phyloP scores from a whole-genome alignment of 208 protist genomes.

The Cochliopodium minus region DNA sequence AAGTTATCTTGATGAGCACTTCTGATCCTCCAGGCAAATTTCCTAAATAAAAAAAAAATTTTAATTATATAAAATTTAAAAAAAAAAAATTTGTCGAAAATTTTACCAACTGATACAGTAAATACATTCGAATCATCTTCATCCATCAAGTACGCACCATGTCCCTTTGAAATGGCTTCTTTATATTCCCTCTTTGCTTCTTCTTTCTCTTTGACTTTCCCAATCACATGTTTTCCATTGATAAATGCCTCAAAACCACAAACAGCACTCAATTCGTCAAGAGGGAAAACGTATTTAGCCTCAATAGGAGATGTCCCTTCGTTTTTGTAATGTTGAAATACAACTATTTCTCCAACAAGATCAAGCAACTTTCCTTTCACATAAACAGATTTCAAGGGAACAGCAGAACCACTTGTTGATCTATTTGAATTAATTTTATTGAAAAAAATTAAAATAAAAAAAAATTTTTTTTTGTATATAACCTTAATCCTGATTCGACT shows the following conservation, averaged over 20 bases:
- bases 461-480: no score
- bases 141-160: constrained; percentile 28
- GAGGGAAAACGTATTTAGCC: constrained; percentile 33
- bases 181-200: constrained; percentile 25
- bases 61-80: no score
- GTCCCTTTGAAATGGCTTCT: constrained; percentile 15
- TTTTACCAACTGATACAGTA: constrained; percentile 21
- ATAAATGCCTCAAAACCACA: constrained; percentile 29
- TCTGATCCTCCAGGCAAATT: constrained; percentile 18
- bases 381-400: constrained; percentile 5
- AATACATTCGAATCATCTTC: constrained; percentile 23
- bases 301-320: constrained; percentile 8
- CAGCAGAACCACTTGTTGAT: no score
- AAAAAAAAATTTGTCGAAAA: no score
- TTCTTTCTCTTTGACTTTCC: constrained; percentile 33
- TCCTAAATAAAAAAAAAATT: no score
- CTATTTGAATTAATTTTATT: no score
- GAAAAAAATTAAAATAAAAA: no score
- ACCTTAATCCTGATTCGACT: no score
- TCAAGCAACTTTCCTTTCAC: constrained; percentile 15
- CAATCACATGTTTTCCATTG: constrained; percentile 31
- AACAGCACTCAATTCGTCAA: constrained; percentile 16
- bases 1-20: constrained; percentile 21
- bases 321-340: constrained; percentile 24
- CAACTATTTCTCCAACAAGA: constrained; percentile 11